These are phyloP conservation scores for Neonectria sp. DNA, from an alignment of 2,329 filamentous ascomycete genomes.

Conservation along the genomic window DNA sequence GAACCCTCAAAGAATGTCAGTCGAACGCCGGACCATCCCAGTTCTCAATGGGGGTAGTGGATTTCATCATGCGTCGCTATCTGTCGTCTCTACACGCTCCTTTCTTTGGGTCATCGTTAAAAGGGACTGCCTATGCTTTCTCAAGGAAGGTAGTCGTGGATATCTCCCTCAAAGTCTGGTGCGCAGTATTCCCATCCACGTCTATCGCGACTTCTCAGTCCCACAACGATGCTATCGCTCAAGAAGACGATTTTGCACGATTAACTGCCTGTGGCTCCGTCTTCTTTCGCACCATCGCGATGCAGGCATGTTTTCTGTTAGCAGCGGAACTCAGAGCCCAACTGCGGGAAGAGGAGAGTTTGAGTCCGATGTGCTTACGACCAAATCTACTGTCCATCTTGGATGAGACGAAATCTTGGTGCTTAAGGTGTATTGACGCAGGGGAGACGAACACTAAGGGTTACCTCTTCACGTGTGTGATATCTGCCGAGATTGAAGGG, in stretches of 20 bases:
- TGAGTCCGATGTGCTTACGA: constrained; percentile 53
- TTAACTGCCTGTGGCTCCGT: constrained; percentile 57
- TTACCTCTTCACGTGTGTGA: constrained; percentile 56
- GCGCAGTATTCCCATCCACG: constrained; percentile 50
- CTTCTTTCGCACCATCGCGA: constrained; percentile 55
- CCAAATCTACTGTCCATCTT: constrained; percentile 61
- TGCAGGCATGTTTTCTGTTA: constrained; percentile 56
- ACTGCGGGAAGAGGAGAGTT: constrained; percentile 57
- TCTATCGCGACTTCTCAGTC: neutral
- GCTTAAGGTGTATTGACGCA: constrained; percentile 56
- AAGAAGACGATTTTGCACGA: constrained; percentile 53
- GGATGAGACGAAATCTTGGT: constrained; percentile 58
- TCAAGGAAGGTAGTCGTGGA: constrained; percentile 66
- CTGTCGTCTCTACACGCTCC: constrained; percentile 70
- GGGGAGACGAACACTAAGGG: constrained; percentile 72
- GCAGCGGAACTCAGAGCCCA: constrained; percentile 58
- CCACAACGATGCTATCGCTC: neutral
- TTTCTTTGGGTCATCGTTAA: constrained; percentile 59
- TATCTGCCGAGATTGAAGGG: constrained; percentile 58
- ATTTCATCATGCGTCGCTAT: constrained; percentile 69
- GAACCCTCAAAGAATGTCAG: constrained; percentile 49
- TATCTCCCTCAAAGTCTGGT: constrained; percentile 63
- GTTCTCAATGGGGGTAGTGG: constrained; percentile 62
- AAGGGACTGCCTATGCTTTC: constrained; percentile 63
- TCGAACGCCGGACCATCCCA: constrained; percentile 42